Base-by-base conservation (phyloP, 2,329 filamentous ascomycete genomes). In the Westerdykella sp. region DNA sequence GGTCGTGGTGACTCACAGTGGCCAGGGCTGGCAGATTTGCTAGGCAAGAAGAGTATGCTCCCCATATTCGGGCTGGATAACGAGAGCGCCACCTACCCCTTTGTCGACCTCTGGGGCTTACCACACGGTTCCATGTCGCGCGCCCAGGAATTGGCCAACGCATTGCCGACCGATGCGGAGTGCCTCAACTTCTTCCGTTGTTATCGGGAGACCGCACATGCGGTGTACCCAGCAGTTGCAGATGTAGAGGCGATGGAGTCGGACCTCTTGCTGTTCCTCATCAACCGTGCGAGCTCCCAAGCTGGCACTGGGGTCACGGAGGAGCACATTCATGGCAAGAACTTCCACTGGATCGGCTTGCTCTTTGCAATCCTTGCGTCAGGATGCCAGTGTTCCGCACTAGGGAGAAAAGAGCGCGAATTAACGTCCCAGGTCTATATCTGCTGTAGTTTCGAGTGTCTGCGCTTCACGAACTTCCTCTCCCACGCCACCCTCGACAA, bases 381-480 rank as follows among this genome's bases (percentile, higher is more conserved):
- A 18, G 79, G 79, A 15, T 79, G 77, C 43, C 79, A 82, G 57
- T 81, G 75, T 23, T 80, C 77, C 7, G 72, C 74, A 31, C 60
- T 80, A 38, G 72, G 75, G 3, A 71, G 76, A 21, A 80, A 79
- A 54, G 77, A 82, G 55, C 65, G 79, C 48, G 79, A 82, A 53
- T 60, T 82, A 51, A 81, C 78, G 6, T 82, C 79, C 9, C 79
- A 81, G 55, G 79, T 83, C 23, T 82, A 81, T 58, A 73, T 81
- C 4, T 83, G 79, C 63, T 83, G 79, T 61, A 79, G 77, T 39
- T 81, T 82, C 48, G 79, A 83, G 57, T 81, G 79, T 53, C 68
- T 82, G 21, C 75, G 79, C 14, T 78, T 81, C 62, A 79, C 76
- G 18, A 83, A 83, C 50, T 83, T 81, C 56, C 57, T 83, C 6